These are phyloP conservation scores for Phialophora expanda DNA, from an alignment of 2,329 filamentous ascomycete species.

Conservation along the genomic window DNA sequence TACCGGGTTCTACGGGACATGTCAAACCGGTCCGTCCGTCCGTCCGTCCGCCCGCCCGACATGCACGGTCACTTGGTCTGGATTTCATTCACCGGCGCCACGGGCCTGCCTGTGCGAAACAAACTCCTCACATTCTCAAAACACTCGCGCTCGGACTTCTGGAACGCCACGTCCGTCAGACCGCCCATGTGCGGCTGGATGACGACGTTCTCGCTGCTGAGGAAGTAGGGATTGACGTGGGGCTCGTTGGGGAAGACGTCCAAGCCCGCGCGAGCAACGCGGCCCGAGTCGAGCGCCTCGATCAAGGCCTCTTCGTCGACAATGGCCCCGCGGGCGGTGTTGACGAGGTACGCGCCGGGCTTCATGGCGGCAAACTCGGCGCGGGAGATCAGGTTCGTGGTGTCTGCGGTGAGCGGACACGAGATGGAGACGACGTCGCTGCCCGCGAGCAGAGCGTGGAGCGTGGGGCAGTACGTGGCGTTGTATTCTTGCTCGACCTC, in stretches of 20 bases:
- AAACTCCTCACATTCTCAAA: conserved; percentile 55
- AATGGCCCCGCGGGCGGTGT: conserved; percentile 58
- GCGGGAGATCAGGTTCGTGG: conserved; percentile 41
- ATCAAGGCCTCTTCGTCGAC: conserved; percentile 58
- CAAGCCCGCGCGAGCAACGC: conserved; percentile 55
- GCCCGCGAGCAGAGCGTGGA: conserved; percentile 43
- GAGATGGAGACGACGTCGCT: conserved; percentile 42
- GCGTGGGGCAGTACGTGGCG: conserved; percentile 23
- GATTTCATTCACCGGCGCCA: conserved; percentile 47
- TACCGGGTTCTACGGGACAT: neutral
- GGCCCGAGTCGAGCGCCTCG: conserved; percentile 54
- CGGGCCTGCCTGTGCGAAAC: conserved; percentile 48
- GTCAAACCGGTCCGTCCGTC: too few relatives aligned
- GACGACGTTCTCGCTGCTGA: conserved; percentile 49
- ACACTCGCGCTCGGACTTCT: conserved; percentile 53
- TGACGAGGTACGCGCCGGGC: conserved; percentile 55
- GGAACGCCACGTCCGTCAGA: conserved; percentile 52
- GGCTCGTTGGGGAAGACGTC: conserved; percentile 58
- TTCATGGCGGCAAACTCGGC: conserved; percentile 56
- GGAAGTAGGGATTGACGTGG: conserved; percentile 49
- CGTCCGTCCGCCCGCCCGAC: neutral
- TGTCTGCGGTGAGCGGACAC: conserved; percentile 20
- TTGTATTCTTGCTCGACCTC: conserved; percentile 54
- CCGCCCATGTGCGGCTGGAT: conserved; percentile 56
- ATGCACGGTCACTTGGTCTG: neutral